Evolutionary conservation across 164 flowering plant species (phyloP).

Genomic region (Kalanchoe fedtschenkoi): DNA sequence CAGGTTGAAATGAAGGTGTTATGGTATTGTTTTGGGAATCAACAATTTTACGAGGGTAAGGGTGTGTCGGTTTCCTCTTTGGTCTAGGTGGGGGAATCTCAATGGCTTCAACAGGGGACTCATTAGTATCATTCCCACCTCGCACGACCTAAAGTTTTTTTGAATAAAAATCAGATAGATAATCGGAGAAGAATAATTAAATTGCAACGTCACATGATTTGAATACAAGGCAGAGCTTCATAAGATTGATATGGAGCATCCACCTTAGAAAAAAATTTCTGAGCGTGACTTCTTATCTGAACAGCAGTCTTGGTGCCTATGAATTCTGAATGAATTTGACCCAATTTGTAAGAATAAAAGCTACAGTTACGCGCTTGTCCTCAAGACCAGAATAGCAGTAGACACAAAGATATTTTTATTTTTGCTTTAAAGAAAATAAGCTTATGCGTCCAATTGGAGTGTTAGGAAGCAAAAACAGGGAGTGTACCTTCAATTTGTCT

Average conservation of each 20-base stretch:
- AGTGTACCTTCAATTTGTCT: slow-evolving; percentile 5
- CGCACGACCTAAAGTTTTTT: slow-evolving; percentile 50
- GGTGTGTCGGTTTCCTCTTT: slow-evolving; percentile 72
- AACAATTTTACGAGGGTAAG: slow-evolving; percentile 69
- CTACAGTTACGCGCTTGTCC: not conserved
- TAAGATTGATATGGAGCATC: slow-evolving; percentile 14
- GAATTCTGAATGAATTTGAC: slow-evolving; percentile 21
- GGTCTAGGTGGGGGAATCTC: slow-evolving; percentile 93
- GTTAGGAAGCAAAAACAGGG: too few species aligned
- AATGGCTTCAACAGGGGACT: slow-evolving; percentile 32
- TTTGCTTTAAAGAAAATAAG: too few species aligned
- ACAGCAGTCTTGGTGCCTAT: slow-evolving; percentile 52
- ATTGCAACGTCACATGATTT: slow-evolving; percentile 9
- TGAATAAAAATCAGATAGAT: not conserved
- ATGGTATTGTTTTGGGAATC: slow-evolving; percentile 9
- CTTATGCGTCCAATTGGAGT: too few species aligned
- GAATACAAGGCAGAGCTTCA: not conserved
- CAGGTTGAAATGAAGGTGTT: slow-evolving; percentile 11
- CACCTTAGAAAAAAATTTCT: slow-evolving; percentile 48
- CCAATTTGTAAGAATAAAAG: not conserved
- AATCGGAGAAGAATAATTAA: slow-evolving; percentile 9
- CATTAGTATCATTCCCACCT: slow-evolving; percentile 28
- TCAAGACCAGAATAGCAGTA: too few species aligned
- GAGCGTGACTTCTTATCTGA: slow-evolving; percentile 56
- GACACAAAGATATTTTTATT: too few species aligned